These are phyloP conservation scores for Cucumis cinereus DNA, from an alignment of 306 rosid species.

Conservation along the genomic window DNA sequence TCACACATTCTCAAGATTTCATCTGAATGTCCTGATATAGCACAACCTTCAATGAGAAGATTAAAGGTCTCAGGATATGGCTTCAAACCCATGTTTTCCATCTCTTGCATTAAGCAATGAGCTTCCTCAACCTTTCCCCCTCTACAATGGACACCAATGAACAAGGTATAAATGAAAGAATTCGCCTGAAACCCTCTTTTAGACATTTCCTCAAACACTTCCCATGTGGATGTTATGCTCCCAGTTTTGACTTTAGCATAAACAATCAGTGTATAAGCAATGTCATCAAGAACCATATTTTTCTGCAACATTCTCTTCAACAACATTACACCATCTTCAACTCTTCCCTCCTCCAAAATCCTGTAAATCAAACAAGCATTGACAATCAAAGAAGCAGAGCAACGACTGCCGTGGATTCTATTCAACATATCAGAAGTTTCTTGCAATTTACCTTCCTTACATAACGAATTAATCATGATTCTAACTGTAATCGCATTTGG, in stretches of 20 bases:
- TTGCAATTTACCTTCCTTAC: conserved; percentile 64
- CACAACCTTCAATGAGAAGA: conserved; percentile 48
- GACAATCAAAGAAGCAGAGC: conserved; percentile 48
- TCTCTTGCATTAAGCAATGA: conserved; percentile 31
- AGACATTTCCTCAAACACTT: conserved; percentile 46
- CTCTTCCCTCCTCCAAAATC: conserved; percentile 36
- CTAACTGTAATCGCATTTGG: conserved; percentile 36
- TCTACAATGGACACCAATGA: conserved; percentile 45
- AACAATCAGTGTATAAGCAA: conserved; percentile 54
- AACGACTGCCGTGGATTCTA: conserved; percentile 33
- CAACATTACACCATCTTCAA: conserved; percentile 38
- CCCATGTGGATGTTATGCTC: conserved; percentile 26
- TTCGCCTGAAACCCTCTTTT: conserved; percentile 52
- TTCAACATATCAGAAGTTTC: conserved; percentile 35
- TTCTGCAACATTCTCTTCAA: conserved; percentile 65
- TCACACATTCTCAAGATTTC: conserved; percentile 35
- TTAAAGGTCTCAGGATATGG: conserved; percentile 42
- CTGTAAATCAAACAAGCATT: conserved; percentile 37
- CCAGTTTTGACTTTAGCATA: conserved; percentile 35
- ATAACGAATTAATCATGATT: conserved; percentile 48
- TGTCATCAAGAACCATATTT: conserved; percentile 47
- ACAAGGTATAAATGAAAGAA: conserved; percentile 46
- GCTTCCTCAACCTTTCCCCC: conserved; percentile 50
- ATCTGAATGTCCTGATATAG: conserved; percentile 24
- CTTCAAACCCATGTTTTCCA: conserved; percentile 46